phyloP scores from a whole-genome alignment of 306 rosid species.

The Lablab purpureus region DNA sequence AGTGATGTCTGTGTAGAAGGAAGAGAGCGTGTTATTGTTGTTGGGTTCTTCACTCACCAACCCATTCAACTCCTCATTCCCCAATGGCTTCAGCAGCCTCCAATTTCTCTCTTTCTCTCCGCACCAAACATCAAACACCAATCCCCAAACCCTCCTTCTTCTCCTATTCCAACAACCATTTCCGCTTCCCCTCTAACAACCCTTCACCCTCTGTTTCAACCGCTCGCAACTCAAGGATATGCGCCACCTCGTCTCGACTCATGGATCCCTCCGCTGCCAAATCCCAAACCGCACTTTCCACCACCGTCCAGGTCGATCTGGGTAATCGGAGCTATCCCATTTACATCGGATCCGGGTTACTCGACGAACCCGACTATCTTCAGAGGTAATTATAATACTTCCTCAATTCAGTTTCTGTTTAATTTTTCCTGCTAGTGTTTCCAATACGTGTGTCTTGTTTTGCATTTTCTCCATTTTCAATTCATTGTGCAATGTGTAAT shows the following conservation, averaged over 20 bases:
- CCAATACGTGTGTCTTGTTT: neutral
- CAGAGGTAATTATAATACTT: constrained; percentile 60
- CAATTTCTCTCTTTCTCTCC: constrained; percentile 55
- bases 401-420: neutral
- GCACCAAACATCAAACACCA: constrained; percentile 46
- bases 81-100: constrained; percentile 66
- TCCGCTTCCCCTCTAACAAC: constrained; percentile 38
- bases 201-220: constrained; percentile 33
- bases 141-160: constrained; percentile 43
- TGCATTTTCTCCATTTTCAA: constrained; percentile 17
- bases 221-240: constrained; percentile 47
- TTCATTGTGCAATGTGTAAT: neutral
- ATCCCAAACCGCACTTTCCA: constrained; percentile 47
- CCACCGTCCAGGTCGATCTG: constrained; percentile 81
- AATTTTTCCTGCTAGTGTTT: neutral
- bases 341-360: constrained; percentile 88
- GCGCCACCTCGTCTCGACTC: constrained; percentile 67
- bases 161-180: constrained; percentile 23
- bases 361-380: constrained; percentile 72
- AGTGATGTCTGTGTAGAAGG: neutral
- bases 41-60: constrained; percentile 45
- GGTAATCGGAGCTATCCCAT: constrained; percentile 95
- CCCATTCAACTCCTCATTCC: constrained; percentile 29
- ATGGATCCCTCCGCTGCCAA: constrained; percentile 65
- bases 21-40: neutral